Evolutionary conservation across 495 filamentous ascomycete genomes (phyloP).

Genomic region (Annulohypoxylon moriforme): DNA sequence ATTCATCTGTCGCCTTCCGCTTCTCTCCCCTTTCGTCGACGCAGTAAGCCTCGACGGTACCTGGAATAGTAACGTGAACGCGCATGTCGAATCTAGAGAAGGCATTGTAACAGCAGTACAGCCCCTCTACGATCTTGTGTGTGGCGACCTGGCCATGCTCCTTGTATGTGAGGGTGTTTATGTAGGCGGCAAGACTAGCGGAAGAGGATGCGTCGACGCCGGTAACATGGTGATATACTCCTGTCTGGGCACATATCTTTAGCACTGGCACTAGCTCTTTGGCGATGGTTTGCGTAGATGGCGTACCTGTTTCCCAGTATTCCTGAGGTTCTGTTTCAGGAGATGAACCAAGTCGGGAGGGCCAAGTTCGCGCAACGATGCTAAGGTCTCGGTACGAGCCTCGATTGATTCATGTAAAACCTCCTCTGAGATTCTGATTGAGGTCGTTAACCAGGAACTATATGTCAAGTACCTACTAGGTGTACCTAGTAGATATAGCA

Average conservation of each 20-base stretch:
- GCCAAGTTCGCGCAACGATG: conserved; percentile 87
- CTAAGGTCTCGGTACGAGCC: conserved; percentile 86
- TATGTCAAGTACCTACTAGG: neutral
- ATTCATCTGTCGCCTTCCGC: conserved; percentile 85
- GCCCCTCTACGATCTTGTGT: conserved; percentile 89
- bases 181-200: conserved; percentile 94
- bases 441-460: conserved; percentile 38
- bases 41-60: conserved; percentile 93
- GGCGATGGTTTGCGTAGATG: neutral
- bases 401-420: conserved; percentile 88
- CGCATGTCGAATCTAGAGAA: conserved; percentile 99
- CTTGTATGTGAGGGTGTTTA: conserved; percentile 95
- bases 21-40: conserved; percentile 97
- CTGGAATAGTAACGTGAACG: conserved; percentile 95
- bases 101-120: conserved; percentile 99
- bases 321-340: conserved; percentile 82
- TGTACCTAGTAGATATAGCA: neutral
- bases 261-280: conserved; percentile 21
- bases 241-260: conserved; percentile 66
- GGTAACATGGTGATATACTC: conserved; percentile 98
- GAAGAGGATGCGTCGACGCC: conserved; percentile 98
- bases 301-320: conserved; percentile 71
- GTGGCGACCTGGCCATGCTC: conserved; percentile 79
- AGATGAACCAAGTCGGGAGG: conserved; percentile 96
- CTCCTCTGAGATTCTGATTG: conserved; percentile 85